Conservation (phyloP, 495 filamentous ascomycete genomes). For the Aspergillus cavernicola region DNA sequence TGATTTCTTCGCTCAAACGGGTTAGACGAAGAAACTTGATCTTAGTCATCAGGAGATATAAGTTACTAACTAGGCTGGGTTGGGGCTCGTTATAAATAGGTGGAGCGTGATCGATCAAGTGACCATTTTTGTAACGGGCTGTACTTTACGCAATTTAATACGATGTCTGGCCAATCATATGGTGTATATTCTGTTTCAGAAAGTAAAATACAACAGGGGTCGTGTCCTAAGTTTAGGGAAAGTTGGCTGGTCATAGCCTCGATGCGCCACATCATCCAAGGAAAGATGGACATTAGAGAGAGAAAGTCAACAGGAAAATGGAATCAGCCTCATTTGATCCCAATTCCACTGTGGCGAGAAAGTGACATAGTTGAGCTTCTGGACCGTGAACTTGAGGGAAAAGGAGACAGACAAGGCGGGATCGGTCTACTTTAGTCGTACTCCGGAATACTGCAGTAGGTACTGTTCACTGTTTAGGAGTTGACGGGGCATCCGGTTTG, state of each 20-base stretch:
- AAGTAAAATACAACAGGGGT: constrained; percentile 2
- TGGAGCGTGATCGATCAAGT: constrained; percentile 8
- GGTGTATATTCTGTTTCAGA: too few relatives aligned
- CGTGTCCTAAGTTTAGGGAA: not conserved
- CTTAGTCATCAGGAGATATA: constrained; percentile 1
- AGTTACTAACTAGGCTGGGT: not conserved
- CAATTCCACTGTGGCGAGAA: constrained; percentile 2
- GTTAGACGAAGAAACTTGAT: not conserved
- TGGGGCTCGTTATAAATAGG: constrained; percentile 1
- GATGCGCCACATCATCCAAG: constrained; percentile 10
- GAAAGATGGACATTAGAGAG: too few relatives aligned
- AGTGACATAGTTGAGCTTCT: too few relatives aligned
- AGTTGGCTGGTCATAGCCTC: not conserved
- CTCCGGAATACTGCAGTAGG: too few relatives aligned
- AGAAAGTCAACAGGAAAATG: too few relatives aligned
- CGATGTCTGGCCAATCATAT: not conserved
- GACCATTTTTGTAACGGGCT: constrained; percentile 2
- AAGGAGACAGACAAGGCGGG: not conserved
- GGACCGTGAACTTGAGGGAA: too few relatives aligned
- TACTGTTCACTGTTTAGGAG: too few relatives aligned
- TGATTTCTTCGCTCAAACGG: not conserved
- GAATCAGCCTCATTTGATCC: constrained; percentile 16
- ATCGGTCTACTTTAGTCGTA: too few relatives aligned
- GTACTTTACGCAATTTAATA: not conserved
- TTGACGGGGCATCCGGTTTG: constrained; percentile 15